phyloP scores from a whole-genome alignment of 768 basidiomycete genomes.

The Pulveroboletus sp. region DNA sequence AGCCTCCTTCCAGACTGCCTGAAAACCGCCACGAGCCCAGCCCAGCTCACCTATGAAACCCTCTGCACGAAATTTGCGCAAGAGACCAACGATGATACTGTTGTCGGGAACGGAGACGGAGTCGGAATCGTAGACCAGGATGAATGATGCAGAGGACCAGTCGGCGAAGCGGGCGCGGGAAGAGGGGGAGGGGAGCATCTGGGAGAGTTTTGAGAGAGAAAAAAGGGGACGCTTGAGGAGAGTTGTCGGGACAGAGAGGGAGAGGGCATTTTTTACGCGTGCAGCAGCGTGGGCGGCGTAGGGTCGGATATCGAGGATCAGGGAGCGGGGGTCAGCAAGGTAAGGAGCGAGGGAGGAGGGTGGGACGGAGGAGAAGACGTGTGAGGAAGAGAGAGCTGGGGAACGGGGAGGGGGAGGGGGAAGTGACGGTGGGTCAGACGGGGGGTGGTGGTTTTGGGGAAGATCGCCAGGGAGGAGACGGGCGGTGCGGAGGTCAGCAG shows the following conservation, averaged over 20 bases:
- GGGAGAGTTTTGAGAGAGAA: conserved; percentile 67
- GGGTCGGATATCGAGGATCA: conserved; percentile 87
- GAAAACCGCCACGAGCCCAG: conserved; percentile 84
- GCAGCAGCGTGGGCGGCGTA: conserved; percentile 66
- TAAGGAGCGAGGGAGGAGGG: conserved; percentile 30
- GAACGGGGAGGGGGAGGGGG: neutral
- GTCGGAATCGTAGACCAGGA: conserved; percentile 87
- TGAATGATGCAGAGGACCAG: conserved; percentile 55
- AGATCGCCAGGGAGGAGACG: conserved; percentile 29
- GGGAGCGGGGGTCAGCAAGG: conserved; percentile 36
- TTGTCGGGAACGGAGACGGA: conserved; percentile 54
- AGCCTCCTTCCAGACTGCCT: conserved; percentile 55
- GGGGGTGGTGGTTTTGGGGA: conserved; percentile 13
- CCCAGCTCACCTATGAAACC: conserved; percentile 58
- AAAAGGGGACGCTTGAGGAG: conserved; percentile 89
- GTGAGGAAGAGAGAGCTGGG: neutral
- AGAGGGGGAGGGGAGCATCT: conserved; percentile 67
- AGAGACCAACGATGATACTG: conserved; percentile 65
- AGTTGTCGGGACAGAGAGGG: conserved; percentile 89
- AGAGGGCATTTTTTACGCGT: conserved; percentile 66
- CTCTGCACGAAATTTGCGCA: conserved; percentile 67
- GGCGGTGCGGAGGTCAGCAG: conserved; percentile 35
- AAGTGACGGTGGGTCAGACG: neutral
- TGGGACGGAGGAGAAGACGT: conserved; percentile 19
- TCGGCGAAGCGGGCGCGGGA: conserved; percentile 55